Evolutionary conservation across 2,329 filamentous ascomycete genomes (phyloP), one percentile per base, ranked within the genome.

Genomic region (Phoma sp.): DNA sequence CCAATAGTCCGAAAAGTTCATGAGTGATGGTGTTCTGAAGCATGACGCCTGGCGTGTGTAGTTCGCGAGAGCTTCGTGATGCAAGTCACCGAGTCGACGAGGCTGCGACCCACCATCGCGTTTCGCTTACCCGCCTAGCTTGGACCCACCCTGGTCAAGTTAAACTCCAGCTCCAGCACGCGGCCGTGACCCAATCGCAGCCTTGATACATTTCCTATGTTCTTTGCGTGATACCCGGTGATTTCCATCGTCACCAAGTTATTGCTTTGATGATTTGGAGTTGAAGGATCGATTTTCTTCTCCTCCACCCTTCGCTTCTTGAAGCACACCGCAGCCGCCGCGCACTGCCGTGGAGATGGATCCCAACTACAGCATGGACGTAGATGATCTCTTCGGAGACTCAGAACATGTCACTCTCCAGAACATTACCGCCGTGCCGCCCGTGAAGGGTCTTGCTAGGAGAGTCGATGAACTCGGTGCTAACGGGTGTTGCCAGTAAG

Each of bases 401-500:
- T 66, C 74, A 70, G 83, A 86, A 59, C 83, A 85, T 71, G 83
- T 84, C 62, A 71, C 84, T 57, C 81, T 89, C 14, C 77, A 83
- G 11, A 75, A 87, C 84, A 78, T 83, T 20, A 64, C 80, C 6
- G 74, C 80, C 18, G 76, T 80, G 4, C 79, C 83, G 25, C 79
- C 83, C 11, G 81, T 84, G 48, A 91, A 89, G 73, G 85, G 88
- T 50, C 81, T 96, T 17, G 83, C 86, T 28, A 84, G 88, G 67
- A 84, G 90, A 50, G 75, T 96, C 30, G 90, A 95, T 71, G 90
- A 96, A 67, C 80, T 95, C 64, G 86, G 89, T 61, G 80, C 83
- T 53, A 84, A 84, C 53, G 92, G 92, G 14, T 95, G 90, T 73
- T 91, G 88, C 80, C 89, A 92, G 92, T 95, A 85, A 77, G 87